phyloP scores from a whole-genome alignment of 2,329 filamentous ascomycete genomes.

The Balansia obtecta region DNA sequence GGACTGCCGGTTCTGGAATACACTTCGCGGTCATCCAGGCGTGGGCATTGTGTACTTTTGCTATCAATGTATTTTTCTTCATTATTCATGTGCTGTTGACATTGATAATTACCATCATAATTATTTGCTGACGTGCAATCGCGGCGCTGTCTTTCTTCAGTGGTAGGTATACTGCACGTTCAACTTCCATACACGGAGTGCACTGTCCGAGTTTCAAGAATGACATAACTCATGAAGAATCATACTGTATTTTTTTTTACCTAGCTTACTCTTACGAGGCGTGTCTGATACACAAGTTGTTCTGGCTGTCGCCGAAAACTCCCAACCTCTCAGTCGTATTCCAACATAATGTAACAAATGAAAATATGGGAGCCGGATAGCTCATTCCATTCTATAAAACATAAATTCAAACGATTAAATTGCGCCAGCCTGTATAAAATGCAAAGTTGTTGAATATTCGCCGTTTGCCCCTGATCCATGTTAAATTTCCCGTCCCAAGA shows the following conservation, averaged over 20 bases:
- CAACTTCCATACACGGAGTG: too few relatives aligned
- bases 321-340: constrained; percentile 1
- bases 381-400: constrained; percentile 5
- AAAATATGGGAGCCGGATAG: not conserved
- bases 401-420: constrained; percentile 5
- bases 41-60: not conserved
- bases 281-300: constrained; percentile 5
- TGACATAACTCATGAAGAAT: not conserved
- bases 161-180: too few relatives aligned
- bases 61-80: not conserved
- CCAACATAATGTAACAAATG: not conserved
- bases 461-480: constrained; percentile 10
- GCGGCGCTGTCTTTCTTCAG: too few relatives aligned
- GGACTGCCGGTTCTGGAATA: not conserved
- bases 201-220: not conserved
- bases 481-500: constrained; percentile 11
- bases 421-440: constrained; percentile 12
- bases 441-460: constrained; percentile 17
- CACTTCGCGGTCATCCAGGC: not conserved
- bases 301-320: constrained; percentile 9
- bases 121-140: too few relatives aligned
- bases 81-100: not conserved
- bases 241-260: not conserved
- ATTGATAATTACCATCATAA: not conserved
- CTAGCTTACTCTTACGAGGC: not conserved